Evolutionary conservation across 805 yeast species (phyloP), one percentile per base, ranked within the genome.

Genomic region (Kurtzmaniella fragi): DNA sequence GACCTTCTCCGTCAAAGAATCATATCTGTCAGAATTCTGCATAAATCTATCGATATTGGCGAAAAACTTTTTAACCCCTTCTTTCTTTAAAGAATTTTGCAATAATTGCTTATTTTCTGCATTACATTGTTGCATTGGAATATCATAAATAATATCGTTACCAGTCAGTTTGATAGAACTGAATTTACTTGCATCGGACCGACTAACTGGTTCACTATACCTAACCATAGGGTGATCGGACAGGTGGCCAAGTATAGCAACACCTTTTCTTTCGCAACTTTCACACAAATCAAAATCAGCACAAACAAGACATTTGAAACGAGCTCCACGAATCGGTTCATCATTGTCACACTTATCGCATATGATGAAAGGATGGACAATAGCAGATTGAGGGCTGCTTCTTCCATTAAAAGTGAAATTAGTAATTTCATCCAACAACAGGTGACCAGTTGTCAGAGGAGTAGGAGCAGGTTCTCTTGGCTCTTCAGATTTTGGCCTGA

Each of bases 261-360:
- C 38, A 30, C 47, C 38, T 8, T 43, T 44, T 4, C 36, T 34
- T 38, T 61, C 64, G 46, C 69, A 63, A 15, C 46, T 32, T 35
- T 66, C 65, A 49, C 84, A 78, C 38, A 78, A 53, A 49, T 78
- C 83, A 50, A 62, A 75, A 50, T 78, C 75, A 3, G 52, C 51
- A 48, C 84, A 78, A 25, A 75, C 70, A 17, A 69, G 45, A 53
- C 84, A 78, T 32, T 68, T 65, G 48, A 65, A 78, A 36, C 84
- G 63, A 5, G 54, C 44, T 6, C 83, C 83, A 16, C 37, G 43
- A 32, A 74, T 58, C 3, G 77, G 73, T 13, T 40, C 47, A 20
- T 8, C 25, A 20, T 20, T 20, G 25, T 20, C 8, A 5, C 17
- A 11, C 12, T 15, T 15, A 23, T 20, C 33, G n/a, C 23, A 31